These are phyloP conservation scores for Amphichorda felina DNA, from an alignment of 2,329 filamentous ascomycete genomes.

Conservation along the genomic window DNA sequence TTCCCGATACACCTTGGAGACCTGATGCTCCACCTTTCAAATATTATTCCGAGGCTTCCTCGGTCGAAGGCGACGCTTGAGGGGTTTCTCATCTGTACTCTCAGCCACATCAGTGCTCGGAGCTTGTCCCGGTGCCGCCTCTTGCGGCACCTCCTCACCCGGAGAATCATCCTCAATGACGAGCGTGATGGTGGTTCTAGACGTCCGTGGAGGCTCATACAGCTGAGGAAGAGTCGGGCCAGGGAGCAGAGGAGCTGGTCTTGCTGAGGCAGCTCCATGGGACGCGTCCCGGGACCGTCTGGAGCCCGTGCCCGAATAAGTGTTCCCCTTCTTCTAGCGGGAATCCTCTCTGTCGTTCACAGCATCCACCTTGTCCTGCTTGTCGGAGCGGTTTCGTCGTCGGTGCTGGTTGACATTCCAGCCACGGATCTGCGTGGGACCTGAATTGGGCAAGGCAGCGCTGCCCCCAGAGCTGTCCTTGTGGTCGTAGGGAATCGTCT, in stretches of 20 bases:
- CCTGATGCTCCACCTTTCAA: too few species aligned
- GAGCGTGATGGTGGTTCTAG: background rate
- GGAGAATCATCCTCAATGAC: background rate
- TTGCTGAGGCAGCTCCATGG: slow-evolving; percentile 13
- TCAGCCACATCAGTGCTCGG: background rate
- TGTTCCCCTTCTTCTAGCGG: slow-evolving; percentile 3
- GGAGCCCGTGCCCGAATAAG: background rate
- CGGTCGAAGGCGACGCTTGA: background rate
- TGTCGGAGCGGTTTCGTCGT: slow-evolving; percentile 16
- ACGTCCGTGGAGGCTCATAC: background rate
- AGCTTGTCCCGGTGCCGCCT: background rate
- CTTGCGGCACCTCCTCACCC: background rate
- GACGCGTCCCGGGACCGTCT: too few species aligned
- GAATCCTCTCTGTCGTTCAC: slow-evolving; percentile 6
- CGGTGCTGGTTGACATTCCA: slow-evolving; percentile 37
- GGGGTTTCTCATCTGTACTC: background rate
- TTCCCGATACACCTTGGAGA: too few species aligned
- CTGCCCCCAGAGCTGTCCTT: slow-evolving; percentile 35
- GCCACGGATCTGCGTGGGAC: slow-evolving; percentile 43
- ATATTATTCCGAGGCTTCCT: background rate
- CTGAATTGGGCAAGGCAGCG: slow-evolving; percentile 41
- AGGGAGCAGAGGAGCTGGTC: slow-evolving; percentile 7
- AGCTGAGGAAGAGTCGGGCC: background rate
- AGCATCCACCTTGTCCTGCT: background rate
- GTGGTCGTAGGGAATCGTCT: slow-evolving; percentile 47